A percentile compares a stretch with the other conserved stretches of the same genome.
Evolutionary conservation across 1,139 yeast genomes (phyloP).

Genomic region (Geotrichum reessii): DNA sequence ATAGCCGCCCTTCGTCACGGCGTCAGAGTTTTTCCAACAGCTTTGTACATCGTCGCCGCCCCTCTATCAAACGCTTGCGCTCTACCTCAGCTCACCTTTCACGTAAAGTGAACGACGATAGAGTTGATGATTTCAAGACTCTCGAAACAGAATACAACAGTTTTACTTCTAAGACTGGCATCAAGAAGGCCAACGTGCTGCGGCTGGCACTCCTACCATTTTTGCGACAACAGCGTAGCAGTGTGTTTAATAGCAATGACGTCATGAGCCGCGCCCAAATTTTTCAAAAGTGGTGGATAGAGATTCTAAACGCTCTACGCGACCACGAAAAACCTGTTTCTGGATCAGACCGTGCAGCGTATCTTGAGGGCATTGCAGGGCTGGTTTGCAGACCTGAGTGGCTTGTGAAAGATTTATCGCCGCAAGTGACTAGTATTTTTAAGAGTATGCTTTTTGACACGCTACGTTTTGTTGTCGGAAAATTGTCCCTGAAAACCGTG

Average conservation of each 20-base stretch:
- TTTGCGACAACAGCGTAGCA: constrained; percentile 40
- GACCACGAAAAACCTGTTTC: constrained; percentile 37
- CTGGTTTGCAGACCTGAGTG: constrained; percentile 62
- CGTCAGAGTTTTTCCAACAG: neutral
- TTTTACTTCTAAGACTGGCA: constrained; percentile 45
- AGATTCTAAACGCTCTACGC: constrained; percentile 44
- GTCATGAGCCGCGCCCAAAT: constrained; percentile 31
- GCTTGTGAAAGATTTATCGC: constrained; percentile 31
- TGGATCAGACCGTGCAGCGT: constrained; percentile 59
- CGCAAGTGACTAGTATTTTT: neutral
- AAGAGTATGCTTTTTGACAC: constrained; percentile 45
- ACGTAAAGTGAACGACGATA: neutral
- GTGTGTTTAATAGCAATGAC: constrained; percentile 17
- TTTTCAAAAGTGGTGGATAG: constrained; percentile 62
- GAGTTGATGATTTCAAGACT: constrained; percentile 23
- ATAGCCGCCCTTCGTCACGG: neutral
- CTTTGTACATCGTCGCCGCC: neutral
- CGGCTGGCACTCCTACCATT: constrained; percentile 64
- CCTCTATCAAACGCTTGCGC: constrained; percentile 2
- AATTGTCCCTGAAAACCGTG: constrained; percentile 49
- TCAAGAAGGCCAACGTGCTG: constrained; percentile 58
- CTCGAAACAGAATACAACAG: constrained; percentile 28
- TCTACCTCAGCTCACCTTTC: constrained; percentile 2
- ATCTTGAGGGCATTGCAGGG: constrained; percentile 66
- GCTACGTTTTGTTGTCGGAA: constrained; percentile 49